Evolutionary conservation across 208 protist genomes (phyloP).

Genomic region (Naegleria fowleri): DNA sequence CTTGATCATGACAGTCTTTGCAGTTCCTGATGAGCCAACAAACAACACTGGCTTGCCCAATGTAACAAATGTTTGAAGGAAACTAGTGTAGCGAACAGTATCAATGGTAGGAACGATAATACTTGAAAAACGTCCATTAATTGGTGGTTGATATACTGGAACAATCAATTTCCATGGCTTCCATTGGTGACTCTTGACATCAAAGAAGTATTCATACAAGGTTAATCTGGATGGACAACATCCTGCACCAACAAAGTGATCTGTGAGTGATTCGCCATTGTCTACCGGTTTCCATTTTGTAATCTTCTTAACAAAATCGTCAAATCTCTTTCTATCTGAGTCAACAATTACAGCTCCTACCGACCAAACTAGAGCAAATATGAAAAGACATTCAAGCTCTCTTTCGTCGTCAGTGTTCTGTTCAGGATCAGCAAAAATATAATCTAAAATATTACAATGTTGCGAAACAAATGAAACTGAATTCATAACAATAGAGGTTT

Average conservation of each 20-base stretch:
- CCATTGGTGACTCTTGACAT: slow-evolving; percentile 83
- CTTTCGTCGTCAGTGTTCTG: slow-evolving; percentile 67
- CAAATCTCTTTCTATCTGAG: slow-evolving; percentile 78
- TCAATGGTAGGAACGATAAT: slow-evolving; percentile 97
- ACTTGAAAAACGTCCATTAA: slow-evolving; percentile 78
- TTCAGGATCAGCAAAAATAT: slow-evolving; percentile 60
- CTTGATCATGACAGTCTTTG: slow-evolving; percentile 96
- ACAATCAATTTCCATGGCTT: slow-evolving; percentile 85
- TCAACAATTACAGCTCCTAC: slow-evolving; percentile 78
- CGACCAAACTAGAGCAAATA: slow-evolving; percentile 91
- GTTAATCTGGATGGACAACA: slow-evolving; percentile 80
- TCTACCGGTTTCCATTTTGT: slow-evolving; percentile 81
- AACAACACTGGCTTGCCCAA: slow-evolving; percentile 85
- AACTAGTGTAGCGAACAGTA: slow-evolving; percentile 93
- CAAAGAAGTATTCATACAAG: slow-evolving; percentile 94
- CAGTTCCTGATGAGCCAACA: slow-evolving; percentile 93
- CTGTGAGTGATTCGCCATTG: slow-evolving; percentile 70
- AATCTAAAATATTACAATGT: slow-evolving; percentile 79
- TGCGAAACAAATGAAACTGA: slow-evolving; percentile 87
- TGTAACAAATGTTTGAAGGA: slow-evolving; percentile 85
- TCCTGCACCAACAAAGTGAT: slow-evolving; percentile 75
- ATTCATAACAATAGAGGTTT: slow-evolving; percentile 69
- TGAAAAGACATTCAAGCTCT: slow-evolving; percentile 84
- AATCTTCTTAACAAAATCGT: slow-evolving; percentile 84
- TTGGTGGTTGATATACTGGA: slow-evolving; percentile 71